Base-by-base conservation (phyloP, 257 asterid genomes). In the Penstemon eatonii region DNA sequence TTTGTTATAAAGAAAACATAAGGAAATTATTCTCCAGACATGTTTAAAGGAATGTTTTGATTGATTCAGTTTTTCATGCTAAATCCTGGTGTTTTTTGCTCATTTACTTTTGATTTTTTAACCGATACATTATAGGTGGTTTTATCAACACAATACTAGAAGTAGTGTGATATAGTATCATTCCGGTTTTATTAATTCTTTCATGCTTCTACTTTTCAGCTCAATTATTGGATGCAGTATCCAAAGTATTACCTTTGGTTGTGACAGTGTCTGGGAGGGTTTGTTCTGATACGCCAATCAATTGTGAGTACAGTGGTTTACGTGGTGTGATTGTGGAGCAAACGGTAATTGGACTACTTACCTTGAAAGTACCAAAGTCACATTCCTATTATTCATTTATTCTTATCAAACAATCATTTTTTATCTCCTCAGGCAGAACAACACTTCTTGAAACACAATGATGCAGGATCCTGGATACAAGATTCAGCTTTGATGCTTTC, bases 381-480 rank as follows among this genome's bases (percentile, higher is more conserved):
- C 49, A 52, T 6, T 7, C 38, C 38, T 60, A n/a, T 5, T 19
- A 49, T 10, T 47, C 45, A 12, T 60, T 39, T 37, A 13, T 63
- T 71, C 59, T 46, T 57, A 58, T 43, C 36, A 15, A 45, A 63
- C 33, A 0, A 51, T 62, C n/a, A 7, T 59, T 69, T 68, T 25
- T 60, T 25, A 44, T 73, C 58, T 70, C 71, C 68, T 52, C 88
- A 94, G 99, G 96, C 97, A 15, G 99, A 94, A 79, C 97, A 89
- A 60, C 97, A 91, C 81, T 94, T 94, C 81, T 68, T 94, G 83
- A 94, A 94, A 73, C 99, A 90, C 84, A 94, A 94, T 73, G 99
- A 94, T 73, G 97, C 97, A 3, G 99, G 99, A 62, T 94, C 99
- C 33, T 94, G 99, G 99, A 94, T 91, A 76, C 99, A 94, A 79